Evolutionary conservation across 257 asterid species (phyloP).

Genomic region (Hygrophila difformis): DNA sequence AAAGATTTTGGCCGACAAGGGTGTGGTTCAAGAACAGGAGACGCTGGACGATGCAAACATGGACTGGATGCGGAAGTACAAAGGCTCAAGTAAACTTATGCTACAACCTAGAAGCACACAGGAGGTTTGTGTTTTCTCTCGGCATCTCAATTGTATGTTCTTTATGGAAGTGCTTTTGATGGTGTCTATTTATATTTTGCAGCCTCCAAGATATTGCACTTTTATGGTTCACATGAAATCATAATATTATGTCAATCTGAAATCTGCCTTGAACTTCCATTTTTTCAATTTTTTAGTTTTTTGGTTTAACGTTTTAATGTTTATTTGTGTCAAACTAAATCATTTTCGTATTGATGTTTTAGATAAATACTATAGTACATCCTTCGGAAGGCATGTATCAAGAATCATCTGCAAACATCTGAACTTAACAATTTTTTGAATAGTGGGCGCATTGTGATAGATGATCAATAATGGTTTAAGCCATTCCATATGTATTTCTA

Average conservation of each 20-base stretch:
- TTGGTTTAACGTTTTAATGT: too few relatives aligned
- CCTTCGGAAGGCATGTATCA: too few relatives aligned
- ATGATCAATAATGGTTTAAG: too few relatives aligned
- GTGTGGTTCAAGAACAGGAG: conserved; percentile 75
- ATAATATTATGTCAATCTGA: not conserved
- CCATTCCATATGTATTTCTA: too few relatives aligned
- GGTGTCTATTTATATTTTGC: not conserved
- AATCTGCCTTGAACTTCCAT: not conserved
- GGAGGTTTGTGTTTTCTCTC: conserved; percentile 43
- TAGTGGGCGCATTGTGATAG: too few relatives aligned
- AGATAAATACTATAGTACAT: too few relatives aligned
- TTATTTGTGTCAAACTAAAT: too few relatives aligned
- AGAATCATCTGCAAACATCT: too few relatives aligned
- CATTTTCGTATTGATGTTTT: too few relatives aligned
- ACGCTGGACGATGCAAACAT: conserved; percentile 73
- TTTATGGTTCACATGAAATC: not conserved
- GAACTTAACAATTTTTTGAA: too few relatives aligned
- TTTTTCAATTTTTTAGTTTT: not conserved
- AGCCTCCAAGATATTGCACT: not conserved
- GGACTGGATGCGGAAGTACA: conserved; percentile 88
- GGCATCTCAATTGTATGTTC: conserved; percentile 8
- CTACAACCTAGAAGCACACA: conserved; percentile 63
- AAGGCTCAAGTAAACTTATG: conserved; percentile 87
- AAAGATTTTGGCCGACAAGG: conserved; percentile 66
- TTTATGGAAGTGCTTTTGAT: conserved; percentile 1